Conservation (phyloP, 176 grass and related monocot species). For the Thalia dealbata region DNA sequence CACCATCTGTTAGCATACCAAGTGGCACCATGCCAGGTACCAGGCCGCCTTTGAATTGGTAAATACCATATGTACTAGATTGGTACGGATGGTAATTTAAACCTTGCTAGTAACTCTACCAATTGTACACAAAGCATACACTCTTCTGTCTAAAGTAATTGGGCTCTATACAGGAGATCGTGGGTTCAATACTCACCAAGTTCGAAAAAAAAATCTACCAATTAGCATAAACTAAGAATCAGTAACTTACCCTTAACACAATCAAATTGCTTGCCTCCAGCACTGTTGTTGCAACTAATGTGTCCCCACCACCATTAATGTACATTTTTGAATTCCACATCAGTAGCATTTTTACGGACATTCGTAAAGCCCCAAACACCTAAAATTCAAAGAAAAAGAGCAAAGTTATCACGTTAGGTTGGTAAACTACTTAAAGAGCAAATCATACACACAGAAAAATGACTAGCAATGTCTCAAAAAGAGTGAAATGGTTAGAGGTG, state of each 20-base stretch:
- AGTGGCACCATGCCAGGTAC: too few relatives aligned
- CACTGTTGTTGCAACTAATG: slow-evolving; percentile 83
- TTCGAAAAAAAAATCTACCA: too few relatives aligned
- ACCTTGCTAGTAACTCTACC: too few relatives aligned
- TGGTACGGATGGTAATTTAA: too few relatives aligned
- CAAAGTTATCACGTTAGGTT: neutral
- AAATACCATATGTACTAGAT: too few relatives aligned
- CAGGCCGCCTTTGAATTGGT: too few relatives aligned
- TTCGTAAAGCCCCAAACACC: slow-evolving; percentile 92
- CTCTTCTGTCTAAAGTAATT: too few relatives aligned
- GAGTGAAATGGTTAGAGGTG: neutral
- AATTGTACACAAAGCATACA: too few relatives aligned
- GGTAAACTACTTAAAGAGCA: too few relatives aligned
- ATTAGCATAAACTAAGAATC: slow-evolving; percentile 5
- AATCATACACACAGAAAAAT: neutral
- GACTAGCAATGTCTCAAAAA: neutral
- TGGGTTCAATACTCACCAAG: too few relatives aligned
- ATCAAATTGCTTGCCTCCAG: slow-evolving; percentile 99
- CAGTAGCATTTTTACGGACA: slow-evolving; percentile 98
- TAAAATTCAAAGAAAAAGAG: slow-evolving; percentile 19
- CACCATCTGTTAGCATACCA: too few relatives aligned
- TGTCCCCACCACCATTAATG: slow-evolving; percentile 81
- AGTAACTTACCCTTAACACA: slow-evolving; percentile 68
- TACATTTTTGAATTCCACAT: slow-evolving; percentile 98
- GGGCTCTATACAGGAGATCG: too few relatives aligned